A percentile compares a stretch with the other conserved stretches of the same genome.
Evolutionary conservation across 2,329 filamentous ascomycete genomes (phyloP).

Genomic region (Hymenoscyphus fructigenus): DNA sequence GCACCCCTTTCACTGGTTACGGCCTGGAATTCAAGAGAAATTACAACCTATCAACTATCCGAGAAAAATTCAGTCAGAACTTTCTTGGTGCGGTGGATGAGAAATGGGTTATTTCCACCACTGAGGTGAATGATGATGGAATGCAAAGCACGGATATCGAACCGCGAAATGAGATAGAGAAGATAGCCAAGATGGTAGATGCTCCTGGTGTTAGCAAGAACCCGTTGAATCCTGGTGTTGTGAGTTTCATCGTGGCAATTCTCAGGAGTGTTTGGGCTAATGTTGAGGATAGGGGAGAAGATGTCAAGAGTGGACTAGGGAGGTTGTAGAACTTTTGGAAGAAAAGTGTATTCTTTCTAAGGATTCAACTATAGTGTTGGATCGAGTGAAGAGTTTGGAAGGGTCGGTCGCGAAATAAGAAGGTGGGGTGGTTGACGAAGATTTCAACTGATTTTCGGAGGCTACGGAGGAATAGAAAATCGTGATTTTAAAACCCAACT

Average conservation of each 20-base stretch:
- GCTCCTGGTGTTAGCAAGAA: not conserved
- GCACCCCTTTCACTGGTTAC: not conserved
- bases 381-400: not conserved
- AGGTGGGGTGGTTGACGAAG: not conserved
- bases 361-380: not conserved
- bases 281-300: not conserved
- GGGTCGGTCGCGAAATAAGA: not conserved
- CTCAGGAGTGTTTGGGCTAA: not conserved
- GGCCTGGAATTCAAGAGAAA: not conserved
- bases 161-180: not conserved
- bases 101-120: not conserved
- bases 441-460: not conserved
- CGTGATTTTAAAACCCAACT: not conserved
- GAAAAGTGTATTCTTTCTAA: not conserved
- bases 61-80: not conserved
- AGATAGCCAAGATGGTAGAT: not conserved
- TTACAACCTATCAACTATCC: not conserved
- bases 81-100: not conserved
- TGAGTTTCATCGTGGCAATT: not conserved
- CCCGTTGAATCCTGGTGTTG: not conserved
- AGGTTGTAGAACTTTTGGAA: not conserved
- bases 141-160: not conserved
- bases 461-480: not conserved
- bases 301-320: constrained; percentile 7
- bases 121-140: not conserved